Evolutionary conservation across 73 alveolate genomes (phyloP).

Genomic region (Blepharisma stoltei): DNA sequence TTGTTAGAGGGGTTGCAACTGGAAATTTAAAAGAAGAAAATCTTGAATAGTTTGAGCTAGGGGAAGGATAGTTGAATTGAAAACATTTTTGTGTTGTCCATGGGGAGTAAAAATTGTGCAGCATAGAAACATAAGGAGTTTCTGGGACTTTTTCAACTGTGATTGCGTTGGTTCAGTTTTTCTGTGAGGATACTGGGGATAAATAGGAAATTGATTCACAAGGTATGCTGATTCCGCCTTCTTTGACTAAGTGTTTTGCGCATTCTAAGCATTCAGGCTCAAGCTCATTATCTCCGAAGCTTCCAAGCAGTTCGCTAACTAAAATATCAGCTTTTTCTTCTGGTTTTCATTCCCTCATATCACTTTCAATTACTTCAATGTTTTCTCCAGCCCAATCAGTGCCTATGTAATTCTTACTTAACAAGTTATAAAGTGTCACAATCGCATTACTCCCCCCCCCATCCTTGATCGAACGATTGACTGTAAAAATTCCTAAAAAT

Average conservation of each 20-base stretch:
- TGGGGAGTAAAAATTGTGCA: constrained; percentile 39
- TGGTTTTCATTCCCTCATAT: constrained; percentile 65
- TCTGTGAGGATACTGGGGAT: constrained; percentile 69
- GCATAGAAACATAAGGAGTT: constrained; percentile 49
- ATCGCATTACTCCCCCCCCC: too few relatives aligned
- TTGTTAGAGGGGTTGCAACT: constrained; percentile 37
- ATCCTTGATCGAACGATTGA: too few relatives aligned
- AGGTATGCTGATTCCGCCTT: constrained; percentile 73
- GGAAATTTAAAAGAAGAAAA: constrained; percentile 35
- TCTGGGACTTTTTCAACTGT: constrained; percentile 31
- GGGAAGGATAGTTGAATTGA: constrained; percentile 63
- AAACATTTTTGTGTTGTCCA: constrained; percentile 52
- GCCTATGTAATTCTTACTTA: constrained; percentile 43
- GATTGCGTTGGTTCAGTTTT: constrained; percentile 67
- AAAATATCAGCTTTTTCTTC: constrained; percentile 71
- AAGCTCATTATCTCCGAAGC: constrained; percentile 95
- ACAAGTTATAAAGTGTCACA: constrained; percentile 42
- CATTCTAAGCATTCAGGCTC: constrained; percentile 91
- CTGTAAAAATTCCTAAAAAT: too few relatives aligned
- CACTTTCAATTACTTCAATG: constrained; percentile 62
- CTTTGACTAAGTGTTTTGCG: constrained; percentile 59
- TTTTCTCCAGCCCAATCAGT: constrained; percentile 41
- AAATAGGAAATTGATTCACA: constrained; percentile 59
- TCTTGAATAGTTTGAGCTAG: constrained; percentile 37
- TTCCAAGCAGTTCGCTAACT: constrained; percentile 87